Percentiles rank a stretch among this genome's conserved stretches.
Conservation (phyloP, 1,139 yeast genomes). For the Blastobotrys elegans region DNA sequence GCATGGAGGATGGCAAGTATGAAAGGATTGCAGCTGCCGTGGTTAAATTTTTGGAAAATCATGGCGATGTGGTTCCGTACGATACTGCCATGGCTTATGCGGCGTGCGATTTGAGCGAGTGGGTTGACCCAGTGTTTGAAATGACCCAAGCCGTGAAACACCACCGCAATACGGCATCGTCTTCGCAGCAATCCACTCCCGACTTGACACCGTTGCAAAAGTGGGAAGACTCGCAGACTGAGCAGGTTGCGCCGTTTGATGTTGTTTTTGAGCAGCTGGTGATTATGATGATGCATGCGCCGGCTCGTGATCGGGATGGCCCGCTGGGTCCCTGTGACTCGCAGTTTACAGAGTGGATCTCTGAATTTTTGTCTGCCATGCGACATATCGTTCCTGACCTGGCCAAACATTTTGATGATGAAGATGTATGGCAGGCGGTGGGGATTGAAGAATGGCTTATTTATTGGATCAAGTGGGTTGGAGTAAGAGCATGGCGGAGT, state of each 20-base stretch:
- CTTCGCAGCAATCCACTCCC: slow-evolving; percentile 16
- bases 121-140: slow-evolving; percentile 62
- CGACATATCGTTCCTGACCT: slow-evolving; percentile 69
- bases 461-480: slow-evolving; percentile 94
- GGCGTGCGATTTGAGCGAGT: slow-evolving; percentile 82
- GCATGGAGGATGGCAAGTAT: slow-evolving; percentile 32
- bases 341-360: slow-evolving; percentile 55
- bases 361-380: slow-evolving; percentile 65
- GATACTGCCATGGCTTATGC: slow-evolving; percentile 84
- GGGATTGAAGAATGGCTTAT: slow-evolving; percentile 85
- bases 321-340: slow-evolving; percentile 32
- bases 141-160: slow-evolving; percentile 14
- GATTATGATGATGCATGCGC: slow-evolving; percentile 69
- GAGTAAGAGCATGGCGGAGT: slow-evolving; percentile 81
- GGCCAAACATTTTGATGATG: slow-evolving; percentile 73
- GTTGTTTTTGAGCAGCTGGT: slow-evolving; percentile 66
- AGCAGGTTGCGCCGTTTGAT: slow-evolving; percentile 15
- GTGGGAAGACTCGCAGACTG: slow-evolving; percentile 8
- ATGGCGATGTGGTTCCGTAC: slow-evolving; percentile 75
- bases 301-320: slow-evolving; percentile 34
- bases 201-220: slow-evolving; percentile 20
- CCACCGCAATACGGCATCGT: too few relatives aligned
- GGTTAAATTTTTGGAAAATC: slow-evolving; percentile 58
- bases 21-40: slow-evolving; percentile 58
- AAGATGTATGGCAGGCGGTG: slow-evolving; percentile 57